Evolutionary conservation across 1,139 yeast genomes (phyloP).

Genomic region (Yueomyces sp.): DNA sequence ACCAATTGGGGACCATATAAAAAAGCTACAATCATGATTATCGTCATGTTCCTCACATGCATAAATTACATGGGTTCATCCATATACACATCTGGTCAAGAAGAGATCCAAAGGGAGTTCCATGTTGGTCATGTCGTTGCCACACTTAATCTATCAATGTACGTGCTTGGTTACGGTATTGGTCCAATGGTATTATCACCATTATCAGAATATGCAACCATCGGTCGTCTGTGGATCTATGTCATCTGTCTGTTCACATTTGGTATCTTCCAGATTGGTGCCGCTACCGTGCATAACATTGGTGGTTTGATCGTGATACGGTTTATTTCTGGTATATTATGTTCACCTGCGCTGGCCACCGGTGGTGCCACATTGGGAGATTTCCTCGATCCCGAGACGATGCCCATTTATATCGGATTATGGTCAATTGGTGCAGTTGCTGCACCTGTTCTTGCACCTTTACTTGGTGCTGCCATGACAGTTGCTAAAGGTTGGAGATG

Average conservation of each 20-base stretch:
- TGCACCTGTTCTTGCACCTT: constrained; percentile 56
- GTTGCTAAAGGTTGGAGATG: constrained; percentile 34
- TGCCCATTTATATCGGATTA: constrained; percentile 31
- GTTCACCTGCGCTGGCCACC: constrained; percentile 44
- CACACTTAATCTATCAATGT: constrained; percentile 40
- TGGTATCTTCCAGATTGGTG: constrained; percentile 45
- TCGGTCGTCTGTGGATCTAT: constrained; percentile 46
- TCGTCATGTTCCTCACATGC: constrained; percentile 34
- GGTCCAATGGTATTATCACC: constrained; percentile 46
- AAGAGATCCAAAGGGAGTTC: constrained; percentile 31
- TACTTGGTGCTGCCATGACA: constrained; percentile 38
- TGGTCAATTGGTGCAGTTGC: constrained; percentile 36
- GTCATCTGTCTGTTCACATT: constrained; percentile 38
- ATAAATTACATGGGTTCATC: constrained; percentile 50
- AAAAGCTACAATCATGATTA: constrained; percentile 29
- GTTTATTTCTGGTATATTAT: constrained; percentile 39
- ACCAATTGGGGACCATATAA: constrained; percentile 36
- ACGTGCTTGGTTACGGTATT: constrained; percentile 44
- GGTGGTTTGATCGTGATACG: constrained; percentile 36
- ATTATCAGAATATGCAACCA: constrained; percentile 34
- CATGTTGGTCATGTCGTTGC: constrained; percentile 33
- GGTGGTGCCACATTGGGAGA: constrained; percentile 47
- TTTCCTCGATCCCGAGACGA: constrained; percentile 31
- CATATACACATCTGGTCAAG: constrained; percentile 43
- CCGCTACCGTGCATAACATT: constrained; percentile 42